These are phyloP conservation scores for Boletus vermiculosoides DNA, from an alignment of 768 basidiomycete species.

Conservation along the genomic window DNA sequence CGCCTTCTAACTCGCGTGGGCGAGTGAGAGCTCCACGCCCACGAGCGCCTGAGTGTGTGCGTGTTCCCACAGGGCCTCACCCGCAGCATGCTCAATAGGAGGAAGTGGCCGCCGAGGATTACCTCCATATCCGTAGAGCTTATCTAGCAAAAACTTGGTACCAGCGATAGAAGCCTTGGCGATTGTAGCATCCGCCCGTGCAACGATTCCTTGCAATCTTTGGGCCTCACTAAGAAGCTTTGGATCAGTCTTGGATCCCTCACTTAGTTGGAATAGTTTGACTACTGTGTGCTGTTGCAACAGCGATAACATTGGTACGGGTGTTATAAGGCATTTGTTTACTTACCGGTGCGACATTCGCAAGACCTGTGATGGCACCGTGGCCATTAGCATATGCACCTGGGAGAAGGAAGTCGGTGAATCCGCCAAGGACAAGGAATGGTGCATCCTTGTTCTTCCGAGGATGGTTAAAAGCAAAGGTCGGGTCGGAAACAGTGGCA, in stretches of 20 bases:
- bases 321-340: background rate
- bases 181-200: constrained; percentile 78
- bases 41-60: constrained; percentile 69
- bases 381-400: constrained; percentile 71
- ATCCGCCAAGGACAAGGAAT: constrained; percentile 87
- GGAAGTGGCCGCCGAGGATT: constrained; percentile 74
- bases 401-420: constrained; percentile 77
- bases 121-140: constrained; percentile 79
- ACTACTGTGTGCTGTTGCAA: constrained; percentile 50
- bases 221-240: constrained; percentile 66
- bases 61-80: constrained; percentile 68
- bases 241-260: constrained; percentile 52
- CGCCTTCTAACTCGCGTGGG: constrained; percentile 29
- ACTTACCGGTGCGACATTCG: constrained; percentile 74
- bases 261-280: constrained; percentile 62
- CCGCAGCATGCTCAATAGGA: constrained; percentile 55
- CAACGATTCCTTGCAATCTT: constrained; percentile 75
- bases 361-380: constrained; percentile 89
- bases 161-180: constrained; percentile 75
- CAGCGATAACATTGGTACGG: background rate
- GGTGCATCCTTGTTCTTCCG: constrained; percentile 64
- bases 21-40: constrained; percentile 57
- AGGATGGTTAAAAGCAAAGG: constrained; percentile 59
- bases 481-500: constrained; percentile 55
- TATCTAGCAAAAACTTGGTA: constrained; percentile 78